Base-by-base conservation (phyloP, 2,329 filamentous ascomycete genomes). In the Cladophialophora yegresii region DNA sequence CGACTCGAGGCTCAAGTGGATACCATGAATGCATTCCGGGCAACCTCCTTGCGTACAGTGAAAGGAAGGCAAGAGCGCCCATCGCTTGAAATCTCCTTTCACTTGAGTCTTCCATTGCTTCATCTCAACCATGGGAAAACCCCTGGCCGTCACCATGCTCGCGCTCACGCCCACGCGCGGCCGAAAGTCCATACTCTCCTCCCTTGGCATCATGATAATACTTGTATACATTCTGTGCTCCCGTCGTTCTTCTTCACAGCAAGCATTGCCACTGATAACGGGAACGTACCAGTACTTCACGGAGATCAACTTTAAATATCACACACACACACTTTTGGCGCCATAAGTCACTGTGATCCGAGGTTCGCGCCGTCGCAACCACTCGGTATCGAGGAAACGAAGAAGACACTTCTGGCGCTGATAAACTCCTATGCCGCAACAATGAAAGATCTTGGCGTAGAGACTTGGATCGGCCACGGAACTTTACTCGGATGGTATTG, bases 391-490 rank as follows among this genome's bases (percentile, higher is more conserved):
- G 65, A 58, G 1, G 58, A 64, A 28, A 58, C 56, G 30, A 49
- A 50, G 16, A 23, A 7, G 43, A n/a, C 43, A 10, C 56, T 67
- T 1, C 40, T 50, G 16, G 59, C 47, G 16, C 20, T 67, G 23
- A 30, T 67, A 40, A 45, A 63, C 22, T 40, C 58, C 12, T 67
- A 61, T 32, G 33, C 50, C 7, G 49, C 47, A 9, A 66, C 58
- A 4, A 67, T 66, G 63, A 32, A 13, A 10, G 30, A 67, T 5
- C 45, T 66, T 22, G 32, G 43, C 22, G 59, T 57, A 12, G 66
- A 67, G 32, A 67, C 60, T 36, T 67, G 66, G 63, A 62, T 67
- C 36, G 54, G 56, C 1, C 66, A 67, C 30, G 66, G 66, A 1
- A 61, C 63, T 4, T 40, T 67, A 7, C 26, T 67, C 13, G 66